Conservation (phyloP, 805 yeast genomes). For the Wickerhamomyces silvicola region DNA sequence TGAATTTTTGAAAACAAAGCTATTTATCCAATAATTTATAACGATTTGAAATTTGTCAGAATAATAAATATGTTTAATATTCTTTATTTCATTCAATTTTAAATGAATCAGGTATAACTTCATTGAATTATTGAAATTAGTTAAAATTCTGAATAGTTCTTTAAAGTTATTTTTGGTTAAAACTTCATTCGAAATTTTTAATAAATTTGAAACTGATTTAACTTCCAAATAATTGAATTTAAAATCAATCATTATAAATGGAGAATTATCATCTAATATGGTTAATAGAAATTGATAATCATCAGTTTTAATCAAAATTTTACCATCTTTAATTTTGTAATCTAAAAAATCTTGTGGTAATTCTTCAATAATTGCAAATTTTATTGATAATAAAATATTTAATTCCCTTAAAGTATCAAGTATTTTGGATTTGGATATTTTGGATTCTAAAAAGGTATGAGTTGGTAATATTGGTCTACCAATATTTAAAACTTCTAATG, state of each 20-base stretch:
- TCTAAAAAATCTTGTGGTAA: slow-evolving; percentile 61
- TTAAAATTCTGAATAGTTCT: slow-evolving; percentile 51
- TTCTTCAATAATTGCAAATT: slow-evolving; percentile 58
- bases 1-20: slow-evolving; percentile 41
- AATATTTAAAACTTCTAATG: slow-evolving; percentile 72
- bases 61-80: slow-evolving; percentile 50
- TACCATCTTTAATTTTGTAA: slow-evolving; percentile 68
- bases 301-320: slow-evolving; percentile 52
- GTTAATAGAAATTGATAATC: slow-evolving; percentile 77
- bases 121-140: slow-evolving; percentile 55
- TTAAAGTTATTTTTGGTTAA: slow-evolving; percentile 39
- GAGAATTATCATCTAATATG: slow-evolving; percentile 59
- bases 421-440: slow-evolving; percentile 49
- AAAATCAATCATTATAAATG: slow-evolving; percentile 75
- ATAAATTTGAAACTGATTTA: slow-evolving; percentile 32
- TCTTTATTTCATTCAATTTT: slow-evolving; percentile 47
- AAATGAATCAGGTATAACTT: slow-evolving; percentile 55
- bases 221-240: slow-evolving; percentile 34
- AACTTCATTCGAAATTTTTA: slow-evolving; percentile 47
- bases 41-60: slow-evolving; percentile 47
- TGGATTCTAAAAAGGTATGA: slow-evolving; percentile 47
- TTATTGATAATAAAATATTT: slow-evolving; percentile 64
- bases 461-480: slow-evolving; percentile 74
- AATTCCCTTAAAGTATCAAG: slow-evolving; percentile 59
- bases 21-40: slow-evolving; percentile 60